Percentiles rank a stretch among this genome's conserved stretches.
Evolutionary conservation across 2,329 filamentous ascomycete species (phyloP).

Genomic region (Ascochyta koolunga): DNA sequence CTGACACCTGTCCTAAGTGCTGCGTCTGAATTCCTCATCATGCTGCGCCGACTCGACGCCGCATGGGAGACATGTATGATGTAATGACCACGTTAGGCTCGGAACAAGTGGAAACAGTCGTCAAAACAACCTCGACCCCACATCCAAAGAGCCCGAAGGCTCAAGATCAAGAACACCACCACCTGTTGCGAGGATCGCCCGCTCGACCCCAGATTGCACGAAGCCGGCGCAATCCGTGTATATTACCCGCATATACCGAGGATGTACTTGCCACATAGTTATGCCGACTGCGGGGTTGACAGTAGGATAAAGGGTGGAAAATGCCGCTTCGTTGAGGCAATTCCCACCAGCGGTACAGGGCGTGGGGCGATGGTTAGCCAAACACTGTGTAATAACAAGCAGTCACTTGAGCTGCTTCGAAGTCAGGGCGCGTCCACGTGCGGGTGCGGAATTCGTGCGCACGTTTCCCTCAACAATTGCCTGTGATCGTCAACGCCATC

Average conservation of each 20-base stretch:
- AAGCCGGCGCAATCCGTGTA: slow-evolving; percentile 1
- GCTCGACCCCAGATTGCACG: neutral
- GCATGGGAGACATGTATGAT: slow-evolving; percentile 7
- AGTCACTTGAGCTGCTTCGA: no score
- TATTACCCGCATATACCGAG: neutral
- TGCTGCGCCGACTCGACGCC: neutral
- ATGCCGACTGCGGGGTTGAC: neutral
- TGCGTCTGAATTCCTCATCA: slow-evolving; percentile 2
- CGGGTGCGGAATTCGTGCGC: no score
- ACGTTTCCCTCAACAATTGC: no score
- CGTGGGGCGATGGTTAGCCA: no score
- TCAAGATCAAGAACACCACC: neutral
- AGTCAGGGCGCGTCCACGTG: no score
- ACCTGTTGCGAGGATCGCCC: neutral
- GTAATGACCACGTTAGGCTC: slow-evolving; percentile 15
- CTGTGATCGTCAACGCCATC: no score
- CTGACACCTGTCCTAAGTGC: slow-evolving; percentile 17
- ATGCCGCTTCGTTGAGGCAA: neutral
- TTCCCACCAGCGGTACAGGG: neutral
- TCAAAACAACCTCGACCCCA: slow-evolving; percentile 6
- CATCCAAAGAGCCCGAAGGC: neutral
- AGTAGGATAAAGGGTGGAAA: neutral
- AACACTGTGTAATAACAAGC: neutral
- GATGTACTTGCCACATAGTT: neutral
- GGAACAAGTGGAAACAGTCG: slow-evolving; percentile 9